Percentiles rank a stretch among this genome's conserved stretches.
Conservation (phyloP, 352 stramenopile genomes). For the Phytophthora macrochlamydospora region DNA sequence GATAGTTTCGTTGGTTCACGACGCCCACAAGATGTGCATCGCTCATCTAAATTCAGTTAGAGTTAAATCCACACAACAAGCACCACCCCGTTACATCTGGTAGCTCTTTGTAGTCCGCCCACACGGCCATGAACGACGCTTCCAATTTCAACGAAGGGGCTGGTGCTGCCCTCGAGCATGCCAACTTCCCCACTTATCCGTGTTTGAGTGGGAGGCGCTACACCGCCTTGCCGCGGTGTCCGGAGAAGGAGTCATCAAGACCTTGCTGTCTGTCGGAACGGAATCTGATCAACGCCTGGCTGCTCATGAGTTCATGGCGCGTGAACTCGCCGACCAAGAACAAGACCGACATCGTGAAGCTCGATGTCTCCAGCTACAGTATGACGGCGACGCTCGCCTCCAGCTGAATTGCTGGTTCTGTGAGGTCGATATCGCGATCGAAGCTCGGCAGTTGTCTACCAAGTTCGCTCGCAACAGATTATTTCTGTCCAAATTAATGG, state of each 20-base stretch:
- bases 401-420: slow-evolving; percentile 8
- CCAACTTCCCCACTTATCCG: too few species aligned
- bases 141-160: too few species aligned
- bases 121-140: too few species aligned
- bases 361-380: slow-evolving; percentile 36
- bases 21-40: too few species aligned
- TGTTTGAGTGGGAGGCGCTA: background rate
- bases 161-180: too few species aligned
- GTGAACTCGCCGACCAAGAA: slow-evolving; percentile 17
- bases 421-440: slow-evolving; percentile 17
- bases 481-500: slow-evolving; percentile 14
- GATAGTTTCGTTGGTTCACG: too few species aligned
- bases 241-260: slow-evolving; percentile 6
- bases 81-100: too few species aligned
- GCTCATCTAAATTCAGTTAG: too few species aligned
- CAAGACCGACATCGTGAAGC: slow-evolving; percentile 27
- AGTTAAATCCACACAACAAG: too few species aligned
- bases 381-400: slow-evolving; percentile 7
- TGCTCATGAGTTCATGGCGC: slow-evolving; percentile 1
- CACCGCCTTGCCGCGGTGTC: background rate
- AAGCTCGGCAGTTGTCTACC: slow-evolving; percentile 22
- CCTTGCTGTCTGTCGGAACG: slow-evolving; percentile 1
- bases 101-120: too few species aligned
- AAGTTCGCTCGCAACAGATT: slow-evolving; percentile 4
- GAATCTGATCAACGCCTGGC: slow-evolving; percentile 1